Conservation (phyloP, 805 yeast species). For the Myxozyma kluyveri region DNA sequence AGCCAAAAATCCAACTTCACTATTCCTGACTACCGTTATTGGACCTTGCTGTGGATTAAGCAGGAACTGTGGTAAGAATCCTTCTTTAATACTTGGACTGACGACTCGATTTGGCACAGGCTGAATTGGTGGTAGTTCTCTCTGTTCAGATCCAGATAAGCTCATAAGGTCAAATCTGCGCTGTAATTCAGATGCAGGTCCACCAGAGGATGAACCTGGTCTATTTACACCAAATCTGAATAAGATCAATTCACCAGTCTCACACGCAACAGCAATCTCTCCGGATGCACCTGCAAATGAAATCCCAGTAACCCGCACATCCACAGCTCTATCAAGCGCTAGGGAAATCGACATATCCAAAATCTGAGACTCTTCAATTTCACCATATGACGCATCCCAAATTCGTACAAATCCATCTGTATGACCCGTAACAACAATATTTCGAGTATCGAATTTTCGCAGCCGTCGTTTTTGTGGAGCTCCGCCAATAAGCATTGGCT, state of each 20-base stretch:
- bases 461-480: conserved; percentile 55
- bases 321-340: conserved; percentile 47
- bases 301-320: conserved; percentile 52
- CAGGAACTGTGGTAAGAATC: conserved; percentile 57
- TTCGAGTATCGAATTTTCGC: conserved; percentile 51
- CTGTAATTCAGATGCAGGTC: neutral
- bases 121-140: conserved; percentile 19
- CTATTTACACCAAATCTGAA: conserved; percentile 65
- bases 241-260: conserved; percentile 69
- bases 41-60: conserved; percentile 46
- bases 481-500: conserved; percentile 71
- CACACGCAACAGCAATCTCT: conserved; percentile 58
- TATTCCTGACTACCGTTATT: conserved; percentile 62
- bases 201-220: conserved; percentile 7
- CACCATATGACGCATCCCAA: conserved; percentile 80
- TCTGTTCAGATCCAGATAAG: neutral
- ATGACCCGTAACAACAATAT: conserved; percentile 77
- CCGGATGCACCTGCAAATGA: conserved; percentile 66
- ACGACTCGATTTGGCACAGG: conserved; percentile 8
- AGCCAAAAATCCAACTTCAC: conserved; percentile 80
- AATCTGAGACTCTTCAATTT: conserved; percentile 53
- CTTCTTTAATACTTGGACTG: conserved; percentile 41
- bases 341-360: conserved; percentile 58
- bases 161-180: neutral
- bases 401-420: conserved; percentile 74